Evolutionary conservation across 495 filamentous ascomycete species (phyloP).

Genomic region (Penicillium pancosmium): DNA sequence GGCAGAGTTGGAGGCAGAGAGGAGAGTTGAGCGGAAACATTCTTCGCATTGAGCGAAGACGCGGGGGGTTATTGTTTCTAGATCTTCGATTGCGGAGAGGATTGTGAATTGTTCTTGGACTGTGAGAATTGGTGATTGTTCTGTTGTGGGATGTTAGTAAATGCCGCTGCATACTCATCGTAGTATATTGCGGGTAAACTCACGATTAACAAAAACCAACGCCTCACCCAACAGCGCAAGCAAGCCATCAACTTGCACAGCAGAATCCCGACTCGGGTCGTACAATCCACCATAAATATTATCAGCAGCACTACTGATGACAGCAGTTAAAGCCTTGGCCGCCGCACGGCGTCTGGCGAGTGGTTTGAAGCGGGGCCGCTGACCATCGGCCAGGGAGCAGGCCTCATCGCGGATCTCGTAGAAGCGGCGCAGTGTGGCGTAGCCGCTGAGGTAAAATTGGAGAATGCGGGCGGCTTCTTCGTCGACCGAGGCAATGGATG

Average conservation of each 20-base stretch:
- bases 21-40: conserved; percentile 61
- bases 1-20: conserved; percentile 23
- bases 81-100: conserved; percentile 79
- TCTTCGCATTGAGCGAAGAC: conserved; percentile 71
- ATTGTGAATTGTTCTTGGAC: conserved; percentile 73
- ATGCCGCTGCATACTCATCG: too few species aligned
- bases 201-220: conserved; percentile 69
- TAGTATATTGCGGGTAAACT: conserved; percentile 28
- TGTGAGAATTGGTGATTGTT: conserved; percentile 39
- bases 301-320: conserved; percentile 81
- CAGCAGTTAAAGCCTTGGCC: conserved; percentile 69
- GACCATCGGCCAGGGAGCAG: conserved; percentile 38
- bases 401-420: conserved; percentile 82
- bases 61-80: conserved; percentile 72
- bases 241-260: conserved; percentile 82
- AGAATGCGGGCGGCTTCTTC: conserved; percentile 77
- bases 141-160: conserved; percentile 17
- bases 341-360: conserved; percentile 65
- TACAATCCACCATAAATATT: conserved; percentile 87
- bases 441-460: conserved; percentile 83
- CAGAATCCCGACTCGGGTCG: conserved; percentile 73
- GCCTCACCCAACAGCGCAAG: conserved; percentile 84
- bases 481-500: conserved; percentile 65
- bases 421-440: conserved; percentile 83
- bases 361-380: conserved; percentile 46